Percentiles rank a stretch among this genome's conserved stretches.
Conservation (phyloP, 768 basidiomycete genomes). For the Dioszegia hungarica region DNA sequence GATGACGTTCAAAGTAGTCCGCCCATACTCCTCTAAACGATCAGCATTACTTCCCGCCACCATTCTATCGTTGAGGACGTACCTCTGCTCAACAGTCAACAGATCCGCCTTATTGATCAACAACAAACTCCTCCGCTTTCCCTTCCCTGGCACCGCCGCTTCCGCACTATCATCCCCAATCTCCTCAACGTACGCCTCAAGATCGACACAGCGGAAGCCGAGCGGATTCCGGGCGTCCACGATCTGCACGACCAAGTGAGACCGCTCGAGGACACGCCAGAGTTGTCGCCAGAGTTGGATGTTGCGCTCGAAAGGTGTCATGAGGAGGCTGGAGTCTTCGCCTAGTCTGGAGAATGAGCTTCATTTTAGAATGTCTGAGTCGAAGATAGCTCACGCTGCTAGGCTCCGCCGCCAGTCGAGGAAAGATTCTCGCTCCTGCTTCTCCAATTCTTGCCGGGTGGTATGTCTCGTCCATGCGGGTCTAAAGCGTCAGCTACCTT, state of each 20-base stretch:
- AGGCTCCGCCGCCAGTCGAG: conserved; percentile 88
- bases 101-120: conserved; percentile 96
- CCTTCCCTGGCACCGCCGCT: conserved; percentile 75
- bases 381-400: conserved; percentile 66
- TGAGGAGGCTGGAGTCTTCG: conserved; percentile 74
- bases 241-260: conserved; percentile 93
- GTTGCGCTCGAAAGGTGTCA: conserved; percentile 97
- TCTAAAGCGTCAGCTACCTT: conserved; percentile 47
- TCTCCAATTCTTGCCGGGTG: conserved; percentile 71
- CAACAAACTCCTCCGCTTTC: conserved; percentile 66
- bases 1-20: conserved; percentile 53
- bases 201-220: conserved; percentile 85
- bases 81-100: conserved; percentile 81
- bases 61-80: conserved; percentile 14
- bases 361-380: not conserved
- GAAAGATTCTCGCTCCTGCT: conserved; percentile 83
- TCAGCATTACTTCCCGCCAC: not conserved
- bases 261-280: conserved; percentile 94
- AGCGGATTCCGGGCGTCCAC: conserved; percentile 95
- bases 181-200: conserved; percentile 81
- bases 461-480: conserved; percentile 83
- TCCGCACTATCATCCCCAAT: conserved; percentile 34
- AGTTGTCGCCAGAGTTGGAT: conserved; percentile 97
- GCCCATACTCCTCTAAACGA: conserved; percentile 72
- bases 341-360: conserved; percentile 61